A percentile compares a stretch with the other conserved stretches of the same genome.
Conservation (phyloP, 106 monocot genomes). For the Acanthochlamys bracteata region DNA sequence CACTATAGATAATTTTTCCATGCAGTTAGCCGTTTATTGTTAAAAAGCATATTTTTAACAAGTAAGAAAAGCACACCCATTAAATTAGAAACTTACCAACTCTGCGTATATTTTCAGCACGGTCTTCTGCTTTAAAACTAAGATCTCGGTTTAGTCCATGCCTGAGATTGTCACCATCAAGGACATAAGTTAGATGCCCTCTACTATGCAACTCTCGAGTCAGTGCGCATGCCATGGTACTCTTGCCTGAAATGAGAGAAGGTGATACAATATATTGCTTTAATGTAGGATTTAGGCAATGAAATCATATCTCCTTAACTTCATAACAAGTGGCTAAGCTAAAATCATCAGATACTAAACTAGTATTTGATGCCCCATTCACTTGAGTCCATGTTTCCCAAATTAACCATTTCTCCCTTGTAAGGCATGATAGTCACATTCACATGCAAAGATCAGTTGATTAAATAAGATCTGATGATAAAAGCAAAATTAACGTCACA, state of each 20-base stretch:
- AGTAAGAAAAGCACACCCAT: neutral
- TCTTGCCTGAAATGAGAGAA: slow-evolving; percentile 55
- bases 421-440: no score
- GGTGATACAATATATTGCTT: neutral
- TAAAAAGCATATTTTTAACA: neutral
- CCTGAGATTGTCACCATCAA: slow-evolving; percentile 93
- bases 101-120: slow-evolving; percentile 91
- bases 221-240: slow-evolving; percentile 83
- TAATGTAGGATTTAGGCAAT: no score
- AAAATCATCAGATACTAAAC: no score
- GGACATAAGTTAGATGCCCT: slow-evolving; percentile 72
- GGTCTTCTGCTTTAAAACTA: slow-evolving; percentile 77
- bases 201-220: slow-evolving; percentile 63
- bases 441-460: no score
- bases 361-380: no score
- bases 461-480: no score
- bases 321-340: no score
- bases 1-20: neutral
- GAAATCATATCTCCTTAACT: no score
- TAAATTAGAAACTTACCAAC: slow-evolving; percentile 39
- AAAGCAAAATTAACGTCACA: no score
- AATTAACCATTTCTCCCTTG: no score
- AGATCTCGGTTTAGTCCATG: slow-evolving; percentile 94
- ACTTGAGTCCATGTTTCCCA: no score
- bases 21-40: neutral